A percentile compares a stretch with the other conserved stretches of the same genome.
Evolutionary conservation across 768 basidiomycete species (phyloP).

Genomic region (Trametes gibbosa): DNA sequence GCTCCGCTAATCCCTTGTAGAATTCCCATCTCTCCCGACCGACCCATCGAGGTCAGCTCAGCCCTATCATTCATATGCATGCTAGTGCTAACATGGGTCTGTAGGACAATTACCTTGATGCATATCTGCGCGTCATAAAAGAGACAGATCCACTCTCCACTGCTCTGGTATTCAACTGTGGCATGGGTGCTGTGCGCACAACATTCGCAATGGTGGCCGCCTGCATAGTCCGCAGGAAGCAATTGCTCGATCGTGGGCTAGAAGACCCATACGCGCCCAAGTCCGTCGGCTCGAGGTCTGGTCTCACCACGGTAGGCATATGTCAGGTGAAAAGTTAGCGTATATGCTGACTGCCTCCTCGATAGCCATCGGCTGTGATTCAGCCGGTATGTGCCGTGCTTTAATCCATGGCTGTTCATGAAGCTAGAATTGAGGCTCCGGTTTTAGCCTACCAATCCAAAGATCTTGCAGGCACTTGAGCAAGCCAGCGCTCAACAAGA

Average conservation of each 20-base stretch:
- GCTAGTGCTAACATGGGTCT: background rate
- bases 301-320: slow-evolving; percentile 47
- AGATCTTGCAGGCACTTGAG: slow-evolving; percentile 63
- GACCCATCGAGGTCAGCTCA: slow-evolving; percentile 74
- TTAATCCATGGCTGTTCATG: background rate
- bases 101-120: slow-evolving; percentile 93
- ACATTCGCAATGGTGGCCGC: slow-evolving; percentile 99
- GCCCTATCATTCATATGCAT: background rate
- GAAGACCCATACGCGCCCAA: slow-evolving; percentile 74
- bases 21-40: slow-evolving; percentile 93
- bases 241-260: slow-evolving; percentile 55
- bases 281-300: slow-evolving; percentile 31
- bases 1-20: slow-evolving; percentile 34
- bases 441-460: slow-evolving; percentile 49
- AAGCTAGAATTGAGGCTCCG: background rate
- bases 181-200: slow-evolving; percentile 94
- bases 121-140: slow-evolving; percentile 81
- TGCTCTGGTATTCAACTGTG: slow-evolving; percentile 90
- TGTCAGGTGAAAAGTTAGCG: background rate
- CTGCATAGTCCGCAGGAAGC: slow-evolving; percentile 75
- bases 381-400: background rate
- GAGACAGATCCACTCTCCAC: slow-evolving; percentile 76
- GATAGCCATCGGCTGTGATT: slow-evolving; percentile 24
- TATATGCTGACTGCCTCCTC: background rate
- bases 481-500: slow-evolving; percentile 81